These are phyloP conservation scores for Saturnispora serradocipensis DNA, from an alignment of 805 yeast species.

Conservation along the genomic window DNA sequence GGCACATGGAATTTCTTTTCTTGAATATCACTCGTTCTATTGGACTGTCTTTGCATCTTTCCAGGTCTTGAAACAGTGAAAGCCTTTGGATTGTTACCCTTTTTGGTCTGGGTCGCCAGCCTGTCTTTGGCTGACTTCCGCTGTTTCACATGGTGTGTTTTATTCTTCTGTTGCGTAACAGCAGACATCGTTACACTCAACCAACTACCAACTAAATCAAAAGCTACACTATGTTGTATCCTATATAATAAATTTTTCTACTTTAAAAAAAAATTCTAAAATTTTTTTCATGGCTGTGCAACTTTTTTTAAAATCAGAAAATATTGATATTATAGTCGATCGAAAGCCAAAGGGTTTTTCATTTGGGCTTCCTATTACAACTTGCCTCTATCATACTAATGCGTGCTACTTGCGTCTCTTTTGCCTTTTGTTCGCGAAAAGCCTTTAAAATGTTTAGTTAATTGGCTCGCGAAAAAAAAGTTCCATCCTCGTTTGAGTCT, in stretches of 20 bases:
- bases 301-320: background rate
- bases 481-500: background rate
- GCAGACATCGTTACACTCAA: conserved; percentile 2
- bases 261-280: background rate
- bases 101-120: conserved; percentile 54
- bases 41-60: conserved; percentile 74
- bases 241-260: background rate
- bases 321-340: background rate
- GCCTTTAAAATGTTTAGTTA: background rate
- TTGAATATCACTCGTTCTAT: conserved; percentile 70
- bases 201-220: background rate
- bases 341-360: background rate
- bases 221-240: background rate
- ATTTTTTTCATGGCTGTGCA: background rate
- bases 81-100: conserved; percentile 74
- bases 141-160: conserved; percentile 64
- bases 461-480: background rate
- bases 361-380: background rate
- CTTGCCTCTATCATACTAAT: too few species aligned
- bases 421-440: background rate
- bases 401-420: background rate
- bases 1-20: conserved; percentile 91
- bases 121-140: conserved; percentile 70
- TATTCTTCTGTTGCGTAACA: conserved; percentile 38
- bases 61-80: conserved; percentile 80